Conservation (phyloP, 805 yeast species). For the Suhomyces sp. region DNA sequence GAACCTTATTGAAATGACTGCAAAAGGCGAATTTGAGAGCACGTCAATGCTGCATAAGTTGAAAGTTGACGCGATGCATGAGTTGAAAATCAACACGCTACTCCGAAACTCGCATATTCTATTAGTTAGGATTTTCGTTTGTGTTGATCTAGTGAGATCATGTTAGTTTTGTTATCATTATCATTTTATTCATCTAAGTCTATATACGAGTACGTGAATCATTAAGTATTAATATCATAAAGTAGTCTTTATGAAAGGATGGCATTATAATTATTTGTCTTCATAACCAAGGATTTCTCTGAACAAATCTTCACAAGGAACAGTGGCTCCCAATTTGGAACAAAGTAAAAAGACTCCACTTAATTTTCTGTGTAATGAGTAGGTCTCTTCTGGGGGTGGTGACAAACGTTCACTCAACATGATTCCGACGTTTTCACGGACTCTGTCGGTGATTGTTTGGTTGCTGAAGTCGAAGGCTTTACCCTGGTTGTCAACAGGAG, state of each 20-base stretch:
- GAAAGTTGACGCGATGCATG: background rate
- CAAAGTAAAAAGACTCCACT: constrained; percentile 92
- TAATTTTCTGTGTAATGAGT: constrained; percentile 91
- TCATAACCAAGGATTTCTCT: constrained; percentile 66
- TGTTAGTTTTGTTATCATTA: no score
- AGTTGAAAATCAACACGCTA: no score
- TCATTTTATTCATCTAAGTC: background rate
- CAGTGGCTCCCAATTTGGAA: constrained; percentile 77
- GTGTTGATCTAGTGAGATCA: no score
- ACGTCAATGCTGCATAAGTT: background rate
- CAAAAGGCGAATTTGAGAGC: background rate
- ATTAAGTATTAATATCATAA: constrained; percentile 3
- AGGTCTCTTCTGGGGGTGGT: constrained; percentile 98
- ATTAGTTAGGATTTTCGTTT: no score
- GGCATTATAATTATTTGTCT: background rate
- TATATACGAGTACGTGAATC: constrained; percentile 3
- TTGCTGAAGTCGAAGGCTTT: constrained; percentile 64
- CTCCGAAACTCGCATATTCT: background rate
- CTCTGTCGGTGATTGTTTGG: constrained; percentile 93
- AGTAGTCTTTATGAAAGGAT: background rate
- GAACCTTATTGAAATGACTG: background rate
- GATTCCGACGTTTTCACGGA: constrained; percentile 77
- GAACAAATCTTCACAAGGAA: constrained; percentile 77
- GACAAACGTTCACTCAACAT: constrained; percentile 90
- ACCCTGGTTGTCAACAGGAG: constrained; percentile 48